These are phyloP conservation scores for Cladophialophora carrionii DNA, from an alignment of 2,329 filamentous ascomycete species.

Conservation along the genomic window DNA sequence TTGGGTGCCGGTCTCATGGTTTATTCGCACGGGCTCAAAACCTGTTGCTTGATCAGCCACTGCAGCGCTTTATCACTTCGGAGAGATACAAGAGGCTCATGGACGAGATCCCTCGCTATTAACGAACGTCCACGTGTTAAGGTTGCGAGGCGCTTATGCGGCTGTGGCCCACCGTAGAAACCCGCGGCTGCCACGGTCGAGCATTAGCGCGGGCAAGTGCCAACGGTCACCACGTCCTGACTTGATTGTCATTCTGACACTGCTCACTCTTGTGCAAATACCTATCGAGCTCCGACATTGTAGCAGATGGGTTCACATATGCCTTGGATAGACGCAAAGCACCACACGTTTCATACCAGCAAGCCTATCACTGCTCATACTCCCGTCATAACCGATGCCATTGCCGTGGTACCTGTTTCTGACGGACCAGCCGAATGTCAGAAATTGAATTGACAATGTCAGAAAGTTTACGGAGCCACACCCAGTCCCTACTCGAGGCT, in stretches of 20 bases:
- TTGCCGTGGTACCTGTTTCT: slow-evolving; percentile 8
- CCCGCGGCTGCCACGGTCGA: not conserved
- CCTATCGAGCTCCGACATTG: not conserved
- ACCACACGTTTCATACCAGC: not conserved
- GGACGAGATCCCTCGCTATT: not conserved
- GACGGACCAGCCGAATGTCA: slow-evolving; percentile 5
- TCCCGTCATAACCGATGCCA: not conserved
- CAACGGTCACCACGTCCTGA: not conserved
- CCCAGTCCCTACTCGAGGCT: not conserved
- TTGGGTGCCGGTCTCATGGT: not conserved
- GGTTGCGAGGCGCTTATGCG: not conserved
- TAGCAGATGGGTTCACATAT: not conserved
- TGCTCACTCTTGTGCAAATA: not conserved
- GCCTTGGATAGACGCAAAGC: not conserved
- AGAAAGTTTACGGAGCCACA: not conserved
- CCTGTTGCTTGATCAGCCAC: not conserved
- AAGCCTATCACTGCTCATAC: not conserved
- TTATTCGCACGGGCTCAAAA: not conserved
- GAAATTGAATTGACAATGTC: slow-evolving; percentile 1
- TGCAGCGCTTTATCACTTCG: not conserved
- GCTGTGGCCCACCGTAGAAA: not conserved
- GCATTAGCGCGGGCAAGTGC: not conserved
- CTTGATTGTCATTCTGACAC: not conserved
- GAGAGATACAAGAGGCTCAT: not conserved
- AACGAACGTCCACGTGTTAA: not conserved